Evolutionary conservation across 768 basidiomycete genomes (phyloP).

Genomic region (Cystofilobasidium macerans): DNA sequence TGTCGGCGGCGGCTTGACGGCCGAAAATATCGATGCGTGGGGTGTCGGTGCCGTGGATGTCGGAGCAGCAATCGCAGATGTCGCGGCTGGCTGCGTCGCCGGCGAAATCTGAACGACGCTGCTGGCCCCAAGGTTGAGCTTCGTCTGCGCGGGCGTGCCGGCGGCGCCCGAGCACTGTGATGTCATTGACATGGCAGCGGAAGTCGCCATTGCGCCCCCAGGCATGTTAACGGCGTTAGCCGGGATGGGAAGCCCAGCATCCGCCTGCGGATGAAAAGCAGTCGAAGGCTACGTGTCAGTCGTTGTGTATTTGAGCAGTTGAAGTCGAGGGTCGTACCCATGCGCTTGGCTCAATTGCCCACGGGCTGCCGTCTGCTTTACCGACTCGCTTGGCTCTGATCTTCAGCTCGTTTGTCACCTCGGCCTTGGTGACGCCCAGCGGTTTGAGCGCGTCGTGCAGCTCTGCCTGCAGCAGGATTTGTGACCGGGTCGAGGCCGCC

Average conservation of each 20-base stretch:
- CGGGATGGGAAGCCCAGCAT: not conserved
- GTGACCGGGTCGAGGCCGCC: conserved; percentile 52
- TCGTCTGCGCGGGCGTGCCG: not conserved
- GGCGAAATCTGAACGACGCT: too few relatives aligned
- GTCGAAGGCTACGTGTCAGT: too few relatives aligned
- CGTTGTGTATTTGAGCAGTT: too few relatives aligned
- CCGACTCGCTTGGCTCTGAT: conserved; percentile 45
- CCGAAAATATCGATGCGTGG: too few relatives aligned
- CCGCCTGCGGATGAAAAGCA: too few relatives aligned
- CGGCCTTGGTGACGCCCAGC: conserved; percentile 56
- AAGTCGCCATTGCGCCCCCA: not conserved
- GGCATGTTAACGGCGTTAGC: not conserved
- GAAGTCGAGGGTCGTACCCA: not conserved
- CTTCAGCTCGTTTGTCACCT: conserved; percentile 66
- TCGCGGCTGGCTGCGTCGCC: too few relatives aligned
- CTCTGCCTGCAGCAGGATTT: conserved; percentile 52
- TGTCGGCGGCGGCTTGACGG: too few relatives aligned
- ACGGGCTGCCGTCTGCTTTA: conserved; percentile 50
- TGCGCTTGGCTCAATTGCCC: conserved; percentile 50
- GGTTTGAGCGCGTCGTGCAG: conserved; percentile 57
- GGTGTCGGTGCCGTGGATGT: too few relatives aligned
- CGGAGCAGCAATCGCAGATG: too few relatives aligned
- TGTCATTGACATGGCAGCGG: not conserved
- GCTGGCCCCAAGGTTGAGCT: too few relatives aligned
- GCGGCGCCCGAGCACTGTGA: too few relatives aligned